Base-by-base conservation (phyloP, 169 alveolate genomes). In the Eimeria brunetti region DNA sequence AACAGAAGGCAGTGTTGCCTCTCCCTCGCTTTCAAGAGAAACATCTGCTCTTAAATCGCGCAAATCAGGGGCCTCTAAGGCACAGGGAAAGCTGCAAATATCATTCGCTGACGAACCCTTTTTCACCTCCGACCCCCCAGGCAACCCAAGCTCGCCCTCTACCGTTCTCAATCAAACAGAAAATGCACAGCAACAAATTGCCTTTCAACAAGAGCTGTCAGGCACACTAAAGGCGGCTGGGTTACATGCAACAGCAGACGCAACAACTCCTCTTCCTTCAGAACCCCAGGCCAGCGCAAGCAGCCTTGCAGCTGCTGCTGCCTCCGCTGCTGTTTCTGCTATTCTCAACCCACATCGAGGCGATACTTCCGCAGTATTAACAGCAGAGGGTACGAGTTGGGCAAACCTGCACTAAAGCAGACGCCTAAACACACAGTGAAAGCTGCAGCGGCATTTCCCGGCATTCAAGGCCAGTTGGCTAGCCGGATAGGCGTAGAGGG, bases 61-160 rank as follows among this genome's bases (percentile, higher is more conserved):
- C 58, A 75, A 20, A 5, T 2, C 85, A 75, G 85, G 62, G 41
- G 85, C 41, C 8, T 22, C 53, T 7, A 75, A 24, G 60, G 41
- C 85, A 41, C 53, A 75, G 20, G 60, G 62, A 18, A 75, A 44
- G 85, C 60, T 44, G n/a, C 85, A 75, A 44, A 41, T 38, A 46
- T 75, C 85, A 18, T 75, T 75, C 38, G 85, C 85, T 22, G 60
- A 75, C 18, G 85, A 75, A 7, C 58, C 85, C 62, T 24, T 44
- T 38, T 60, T 75, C n/a, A 2, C 62, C 62, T 46, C 60, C 38
- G 85, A 75, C 22, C 85, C 85, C 85, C 85, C 62, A 33, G 62
- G 60, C 38, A 22, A 41, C 85, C 24, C 62, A 41, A 0, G 41
- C 36, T 41, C 85, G 3, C 24, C 85, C 14, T 44, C 85, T 7